Evolutionary conservation across 305 asterid species (phyloP), one percentile per base, ranked within the genome.

Genomic region (Petunia hybrid): DNA sequence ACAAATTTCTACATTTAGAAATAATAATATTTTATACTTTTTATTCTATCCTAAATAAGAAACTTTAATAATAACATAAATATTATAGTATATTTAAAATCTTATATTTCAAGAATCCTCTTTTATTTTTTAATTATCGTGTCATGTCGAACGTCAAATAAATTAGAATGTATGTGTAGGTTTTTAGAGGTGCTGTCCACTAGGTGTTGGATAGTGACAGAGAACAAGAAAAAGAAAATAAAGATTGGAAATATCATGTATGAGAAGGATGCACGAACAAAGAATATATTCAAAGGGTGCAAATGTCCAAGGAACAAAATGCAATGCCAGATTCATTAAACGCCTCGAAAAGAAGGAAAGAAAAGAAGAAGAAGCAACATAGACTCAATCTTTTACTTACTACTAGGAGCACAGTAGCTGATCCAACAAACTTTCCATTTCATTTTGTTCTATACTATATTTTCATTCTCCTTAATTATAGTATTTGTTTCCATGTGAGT

Each of bases 401-500:
- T 73, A 73, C 36, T 73, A 73, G 46, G 46, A 51, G 36, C 63
- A 73, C 35, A 51, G 63, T 51, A 51, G 1, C 45, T 51, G 36
- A 73, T 73, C 62, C 3, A 57, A n/a, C 63, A 57, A 57, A 57
- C 1, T 56, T 56, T 6, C 61, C 7, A 56, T 56, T 56, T 68
- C 45, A 71, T 79, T 82, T 75, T 67, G 35, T 48, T 79, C 9
- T 56, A 13, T 3, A 62, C 13, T 39, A 10, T 16, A 69, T 10
- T 16, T 22, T 71, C 4, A 42, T 9, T 71, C 22, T 43, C 4
- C 16, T 81, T 73, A 61, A 14, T 73, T 16, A 74, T 22, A 22
- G 31, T 22, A 22, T 63, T 63, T 4, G 4, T 46, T 48, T 60
- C 39, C 85, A 81, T 85, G 83, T 81, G 83, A 74, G 35, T 12